Conservation (phyloP, 352 stramenopile species). For the Thalassiosira allenii region DNA sequence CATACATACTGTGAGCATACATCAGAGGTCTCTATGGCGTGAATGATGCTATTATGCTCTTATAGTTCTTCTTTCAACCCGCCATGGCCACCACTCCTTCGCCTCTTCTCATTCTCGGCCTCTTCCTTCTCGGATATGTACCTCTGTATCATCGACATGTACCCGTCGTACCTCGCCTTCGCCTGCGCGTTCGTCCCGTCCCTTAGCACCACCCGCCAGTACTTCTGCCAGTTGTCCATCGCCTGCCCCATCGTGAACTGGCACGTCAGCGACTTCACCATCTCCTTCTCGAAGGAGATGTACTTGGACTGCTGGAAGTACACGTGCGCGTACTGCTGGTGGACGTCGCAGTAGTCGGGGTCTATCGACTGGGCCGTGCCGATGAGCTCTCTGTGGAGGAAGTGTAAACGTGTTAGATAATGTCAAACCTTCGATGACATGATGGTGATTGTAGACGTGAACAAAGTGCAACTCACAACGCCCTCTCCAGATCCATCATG, state of each 20-base stretch:
- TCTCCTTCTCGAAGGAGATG: conserved; percentile 71
- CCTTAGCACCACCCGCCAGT: conserved; percentile 70
- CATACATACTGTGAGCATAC: too few relatives aligned
- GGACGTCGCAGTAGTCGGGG: conserved; percentile 79
- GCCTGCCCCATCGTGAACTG: conserved; percentile 74
- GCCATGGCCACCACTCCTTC: neutral
- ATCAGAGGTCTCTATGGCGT: too few relatives aligned
- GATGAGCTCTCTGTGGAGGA: conserved; percentile 51
- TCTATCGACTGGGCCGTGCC: conserved; percentile 74
- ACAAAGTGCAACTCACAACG: conserved; percentile 43
- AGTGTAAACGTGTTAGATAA: neutral
- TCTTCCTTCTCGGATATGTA: conserved; percentile 26
- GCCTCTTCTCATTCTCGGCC: neutral
- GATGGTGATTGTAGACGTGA: too few relatives aligned
- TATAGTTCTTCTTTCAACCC: too few relatives aligned
- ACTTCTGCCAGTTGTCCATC: conserved; percentile 73
- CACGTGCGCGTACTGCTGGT: conserved; percentile 80
- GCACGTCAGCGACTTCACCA: conserved; percentile 71
- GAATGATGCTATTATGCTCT: too few relatives aligned
- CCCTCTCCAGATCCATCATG: conserved; percentile 67
- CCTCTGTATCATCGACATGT: conserved; percentile 48
- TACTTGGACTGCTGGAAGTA: conserved; percentile 73
- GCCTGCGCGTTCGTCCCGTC: conserved; percentile 15
- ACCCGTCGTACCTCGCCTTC: conserved; percentile 47
- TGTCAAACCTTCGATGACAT: too few relatives aligned